Evolutionary conservation across 2,329 filamentous ascomycete genomes (phyloP).

Genomic region (Verruconis gallopava): DNA sequence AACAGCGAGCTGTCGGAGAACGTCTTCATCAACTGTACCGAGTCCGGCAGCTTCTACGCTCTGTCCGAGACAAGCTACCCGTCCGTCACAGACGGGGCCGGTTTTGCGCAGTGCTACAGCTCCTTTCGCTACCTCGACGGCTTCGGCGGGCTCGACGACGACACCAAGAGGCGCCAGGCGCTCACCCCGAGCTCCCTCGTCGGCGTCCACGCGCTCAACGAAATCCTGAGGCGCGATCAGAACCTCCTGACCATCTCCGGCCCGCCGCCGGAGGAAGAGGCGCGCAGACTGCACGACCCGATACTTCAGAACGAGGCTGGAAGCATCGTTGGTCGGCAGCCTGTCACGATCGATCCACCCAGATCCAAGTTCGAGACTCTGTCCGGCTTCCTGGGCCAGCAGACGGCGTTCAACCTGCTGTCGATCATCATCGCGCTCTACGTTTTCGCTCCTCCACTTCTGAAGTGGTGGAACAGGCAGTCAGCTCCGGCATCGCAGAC

Average conservation of each 20-base stretch:
- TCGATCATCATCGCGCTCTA: not conserved
- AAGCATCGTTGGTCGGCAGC: too few relatives aligned
- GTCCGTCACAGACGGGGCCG: slow-evolving; percentile 59
- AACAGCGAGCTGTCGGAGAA: slow-evolving; percentile 28
- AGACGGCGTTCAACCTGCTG: not conserved
- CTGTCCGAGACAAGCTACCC: slow-evolving; percentile 81
- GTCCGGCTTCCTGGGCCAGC: not conserved
- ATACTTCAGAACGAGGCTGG: not conserved
- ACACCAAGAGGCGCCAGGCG: not conserved
- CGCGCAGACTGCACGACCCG: not conserved
- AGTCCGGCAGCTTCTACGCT: slow-evolving; percentile 84
- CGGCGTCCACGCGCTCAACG: not conserved
- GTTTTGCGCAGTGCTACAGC: slow-evolving; percentile 42
- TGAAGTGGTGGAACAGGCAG: not conserved
- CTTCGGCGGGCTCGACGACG: not conserved
- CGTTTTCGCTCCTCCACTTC: not conserved
- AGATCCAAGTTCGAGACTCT: not conserved
- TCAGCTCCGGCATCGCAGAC: not conserved
- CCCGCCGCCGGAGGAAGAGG: not conserved
- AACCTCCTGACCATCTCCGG: not conserved
- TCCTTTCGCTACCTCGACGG: not conserved
- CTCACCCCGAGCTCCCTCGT: not conserved
- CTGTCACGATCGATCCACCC: not conserved
- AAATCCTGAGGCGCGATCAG: not conserved
- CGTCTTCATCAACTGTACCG: slow-evolving; percentile 76